Conservation (phyloP, 1,284 basidiomycete genomes). For the Phlebopus sp. region DNA sequence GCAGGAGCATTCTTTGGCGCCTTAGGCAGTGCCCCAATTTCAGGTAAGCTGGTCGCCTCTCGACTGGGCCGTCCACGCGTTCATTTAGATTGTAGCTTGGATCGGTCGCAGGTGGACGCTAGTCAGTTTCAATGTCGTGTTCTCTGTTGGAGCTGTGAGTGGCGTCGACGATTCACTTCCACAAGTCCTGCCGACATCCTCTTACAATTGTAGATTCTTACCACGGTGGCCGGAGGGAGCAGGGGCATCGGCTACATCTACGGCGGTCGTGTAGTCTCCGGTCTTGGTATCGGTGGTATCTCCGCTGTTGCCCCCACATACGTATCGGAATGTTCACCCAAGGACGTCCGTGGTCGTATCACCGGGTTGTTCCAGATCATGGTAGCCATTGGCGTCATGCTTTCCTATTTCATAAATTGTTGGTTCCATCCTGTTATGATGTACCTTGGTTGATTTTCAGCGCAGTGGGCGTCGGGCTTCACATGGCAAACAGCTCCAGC, state of each 20-base stretch:
- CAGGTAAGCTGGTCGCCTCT: conserved; percentile 39
- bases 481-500: conserved; percentile 44
- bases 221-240: conserved; percentile 57
- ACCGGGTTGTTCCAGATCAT: conserved; percentile 82
- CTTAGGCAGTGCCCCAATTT: conserved; percentile 60
- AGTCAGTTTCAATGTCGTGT: conserved; percentile 57
- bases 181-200: background rate
- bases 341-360: conserved; percentile 67
- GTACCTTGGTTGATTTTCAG: background rate
- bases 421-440: conserved; percentile 22
- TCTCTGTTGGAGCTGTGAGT: conserved; percentile 64
- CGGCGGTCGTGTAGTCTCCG: conserved; percentile 66
- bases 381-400: conserved; percentile 73
- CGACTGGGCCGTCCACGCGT: background rate
- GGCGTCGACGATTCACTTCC: background rate
- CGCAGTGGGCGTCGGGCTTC: conserved; percentile 58
- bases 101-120: conserved; percentile 59
- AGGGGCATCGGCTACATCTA: conserved; percentile 67
- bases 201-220: conserved; percentile 39
- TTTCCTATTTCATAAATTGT: conserved; percentile 79
- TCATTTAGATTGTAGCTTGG: conserved; percentile 34
- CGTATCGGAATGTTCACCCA: conserved; percentile 78
- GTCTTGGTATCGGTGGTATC: conserved; percentile 58
- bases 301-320: conserved; percentile 71
- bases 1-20: conserved; percentile 83